Conservation (phyloP, 2,329 filamentous ascomycete species). For the Pseudogymnoascus sp. region DNA sequence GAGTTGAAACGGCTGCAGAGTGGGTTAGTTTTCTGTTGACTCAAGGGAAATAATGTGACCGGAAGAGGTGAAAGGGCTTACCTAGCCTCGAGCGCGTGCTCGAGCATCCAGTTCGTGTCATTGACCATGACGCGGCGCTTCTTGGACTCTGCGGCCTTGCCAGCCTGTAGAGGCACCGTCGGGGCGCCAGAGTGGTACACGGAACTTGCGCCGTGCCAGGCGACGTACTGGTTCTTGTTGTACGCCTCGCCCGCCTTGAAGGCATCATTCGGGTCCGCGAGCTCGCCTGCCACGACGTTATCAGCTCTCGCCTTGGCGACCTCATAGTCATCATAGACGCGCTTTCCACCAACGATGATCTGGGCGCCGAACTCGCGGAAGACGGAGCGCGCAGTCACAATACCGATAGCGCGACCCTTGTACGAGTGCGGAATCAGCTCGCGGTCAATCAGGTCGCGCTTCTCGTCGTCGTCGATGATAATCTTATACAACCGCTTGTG, state of each 20-base stretch:
- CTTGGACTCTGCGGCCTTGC: constrained; percentile 68
- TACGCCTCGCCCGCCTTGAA: constrained; percentile 74
- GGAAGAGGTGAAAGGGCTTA: constrained; percentile 41
- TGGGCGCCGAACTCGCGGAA: constrained; percentile 93
- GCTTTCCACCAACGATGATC: constrained; percentile 85
- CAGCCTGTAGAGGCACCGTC: constrained; percentile 63
- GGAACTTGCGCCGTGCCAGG: constrained; percentile 93
- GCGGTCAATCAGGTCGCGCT: constrained; percentile 89
- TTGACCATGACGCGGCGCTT: constrained; percentile 82
- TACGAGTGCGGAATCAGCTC: constrained; percentile 96
- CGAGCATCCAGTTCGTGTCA: constrained; percentile 91
- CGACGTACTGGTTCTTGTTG: constrained; percentile 98
- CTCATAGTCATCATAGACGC: constrained; percentile 83
- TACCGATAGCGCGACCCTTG: constrained; percentile 94
- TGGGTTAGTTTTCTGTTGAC: constrained; percentile 12
- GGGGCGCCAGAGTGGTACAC: constrained; percentile 84
- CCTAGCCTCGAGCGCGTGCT: constrained; percentile 88
- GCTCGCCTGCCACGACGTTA: constrained; percentile 76
- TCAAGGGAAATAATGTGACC: too few relatives aligned
- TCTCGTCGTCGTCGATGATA: constrained; percentile 95
- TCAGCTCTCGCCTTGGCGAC: constrained; percentile 65
- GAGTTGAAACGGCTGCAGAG: constrained; percentile 73
- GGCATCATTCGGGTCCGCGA: constrained; percentile 86
- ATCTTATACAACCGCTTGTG: constrained; percentile 96
- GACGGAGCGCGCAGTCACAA: constrained; percentile 91